Base-by-base conservation (phyloP, 257 asterid species). In the Penstemon newberryi region DNA sequence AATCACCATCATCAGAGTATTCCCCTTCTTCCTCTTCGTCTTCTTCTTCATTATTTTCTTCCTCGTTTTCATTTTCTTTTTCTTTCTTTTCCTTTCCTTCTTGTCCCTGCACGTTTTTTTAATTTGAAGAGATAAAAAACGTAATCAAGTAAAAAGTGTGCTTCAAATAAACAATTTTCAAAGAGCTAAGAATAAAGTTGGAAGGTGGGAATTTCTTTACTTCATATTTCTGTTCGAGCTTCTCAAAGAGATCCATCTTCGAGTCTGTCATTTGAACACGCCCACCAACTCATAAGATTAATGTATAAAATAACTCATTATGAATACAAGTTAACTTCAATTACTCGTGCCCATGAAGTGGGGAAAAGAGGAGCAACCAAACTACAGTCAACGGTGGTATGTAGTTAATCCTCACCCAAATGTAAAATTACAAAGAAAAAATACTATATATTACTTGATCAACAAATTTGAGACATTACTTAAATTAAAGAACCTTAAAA, bases 1-100 rank as follows among this genome's bases (percentile, higher is more conserved):
- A 91, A 60, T 86, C 96, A 25, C 89, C 92, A 19, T 87, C 88
- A 13, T 81, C 90, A 54, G 86, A 83, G 54, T 47, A 70, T 72
- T 83, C 96, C 64, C 76, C 86, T 0, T 81, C 95, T 0, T 81
- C 91, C 57, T 82, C 88, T 39, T 77, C 87, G n/a, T 60, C 19
- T 33, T 0, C 79, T 36, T 2, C 66, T 11, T 80, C 86, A 1
- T 82, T 83, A 10, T 75, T 86, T 3, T 81, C 89, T 12, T 88
- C 89, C 36, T 83, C 95, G 0, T 79, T 87, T 13, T 81, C 96
- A 8, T 77, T 80, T 25, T 25, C 33, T 25, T 25, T 25, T 25
- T 84, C 92, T 60, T 87, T 77, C 49, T 74, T 71, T 39, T 79
- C 90, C 47, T 73, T 62, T 54, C 46, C 80, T 56, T 58, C 86